Evolutionary conservation across 805 yeast species (phyloP), one percentile per base, ranked within the genome.

Genomic region (Metschnikowia gelsemii): DNA sequence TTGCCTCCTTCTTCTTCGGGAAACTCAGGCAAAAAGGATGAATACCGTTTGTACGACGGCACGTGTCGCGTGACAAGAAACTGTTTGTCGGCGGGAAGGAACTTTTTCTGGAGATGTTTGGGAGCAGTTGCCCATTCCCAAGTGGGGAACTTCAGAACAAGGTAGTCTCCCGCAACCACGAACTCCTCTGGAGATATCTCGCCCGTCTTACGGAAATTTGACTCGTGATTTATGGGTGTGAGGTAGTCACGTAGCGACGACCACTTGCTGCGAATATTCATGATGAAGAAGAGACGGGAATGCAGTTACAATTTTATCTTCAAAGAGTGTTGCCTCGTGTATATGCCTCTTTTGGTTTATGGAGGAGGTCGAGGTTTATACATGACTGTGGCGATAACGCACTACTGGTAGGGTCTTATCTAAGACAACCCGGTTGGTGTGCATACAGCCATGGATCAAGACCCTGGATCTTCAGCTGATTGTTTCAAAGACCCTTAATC

Each of bases 101-200:
- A 93, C 47, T 79, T 84, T 49, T 82, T 77, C 35, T 56, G 64
- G 38, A 66, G 54, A 32, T 44, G 53, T 38, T 60, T 56, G 23
- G 73, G 66, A 39, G 66, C 57, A 6, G 59, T 32, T 19, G 64
- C 57, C 99, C 99, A 93, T 47, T 81, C 80, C 99, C 99, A 93
- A 0, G 98, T 93, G 2, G 99, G 98, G 61, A 93, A 93, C 70
- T 84, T 87, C 63, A 80, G 82, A 23, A 83, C 90, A 43, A 93
- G 68, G 62, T 88, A 93, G 61, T 93, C 97, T 17, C 99, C 99
- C 3, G 99, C 97, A 41, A 70, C 72, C 8, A 89, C 91, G 65
- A 93, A 93, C 62, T 93, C 99, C 40, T 87, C 96, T 1, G 99
- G 99, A 1, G 96, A 87, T 38, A 93, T 82, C 60, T 91, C 93